Percentiles rank a stretch among this genome's conserved stretches.
These are phyloP conservation scores for Fonsecaea erecta DNA, from an alignment of 2,329 filamentous ascomycete species.

Conservation along the genomic window DNA sequence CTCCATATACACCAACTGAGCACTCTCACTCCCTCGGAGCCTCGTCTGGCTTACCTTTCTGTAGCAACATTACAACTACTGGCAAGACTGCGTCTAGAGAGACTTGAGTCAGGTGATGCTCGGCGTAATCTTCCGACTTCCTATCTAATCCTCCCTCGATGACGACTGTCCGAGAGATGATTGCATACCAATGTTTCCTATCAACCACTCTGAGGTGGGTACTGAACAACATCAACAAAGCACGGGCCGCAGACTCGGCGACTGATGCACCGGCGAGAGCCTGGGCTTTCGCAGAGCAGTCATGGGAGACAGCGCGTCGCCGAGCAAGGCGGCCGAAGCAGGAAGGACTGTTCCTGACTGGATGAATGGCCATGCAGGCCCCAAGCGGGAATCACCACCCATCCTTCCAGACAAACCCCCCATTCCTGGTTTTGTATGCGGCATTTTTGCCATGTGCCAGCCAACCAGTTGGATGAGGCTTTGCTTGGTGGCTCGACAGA, in stretches of 20 bases:
- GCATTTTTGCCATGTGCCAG: constrained; percentile 22
- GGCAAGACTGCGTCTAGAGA: background rate
- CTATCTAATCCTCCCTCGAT: background rate
- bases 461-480: constrained; percentile 10
- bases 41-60: background rate
- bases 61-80: background rate
- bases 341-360: background rate
- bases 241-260: constrained; percentile 5
- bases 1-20: background rate
- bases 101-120: background rate
- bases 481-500: constrained; percentile 5
- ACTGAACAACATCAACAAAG: background rate
- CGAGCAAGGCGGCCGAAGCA: background rate
- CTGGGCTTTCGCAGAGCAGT: background rate
- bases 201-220: background rate
- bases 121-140: background rate
- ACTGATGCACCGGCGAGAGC: background rate
- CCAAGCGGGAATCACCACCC: background rate
- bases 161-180: background rate
- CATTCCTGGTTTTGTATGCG: constrained; percentile 10
- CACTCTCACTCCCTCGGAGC: background rate
- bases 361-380: constrained; percentile 7
- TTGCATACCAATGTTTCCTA: background rate
- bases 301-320: constrained; percentile 1
- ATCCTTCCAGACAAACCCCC: background rate